Percentiles rank a stretch among this genome's conserved stretches.
Evolutionary conservation across 345 rosid genomes (phyloP).

Genomic region (Corchorus olitorius): DNA sequence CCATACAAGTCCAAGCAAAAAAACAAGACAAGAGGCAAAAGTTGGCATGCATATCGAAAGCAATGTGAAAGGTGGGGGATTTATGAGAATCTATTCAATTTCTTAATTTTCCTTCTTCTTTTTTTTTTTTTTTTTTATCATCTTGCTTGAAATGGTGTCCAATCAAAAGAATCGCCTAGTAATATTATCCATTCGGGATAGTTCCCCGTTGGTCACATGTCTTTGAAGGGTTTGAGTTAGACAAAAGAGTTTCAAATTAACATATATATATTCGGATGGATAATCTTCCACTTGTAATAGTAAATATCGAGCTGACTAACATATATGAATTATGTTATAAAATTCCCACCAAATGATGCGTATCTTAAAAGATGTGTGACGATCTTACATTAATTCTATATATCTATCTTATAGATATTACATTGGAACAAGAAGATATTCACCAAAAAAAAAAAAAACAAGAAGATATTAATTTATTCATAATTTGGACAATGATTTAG

Average conservation of each 20-base stretch:
- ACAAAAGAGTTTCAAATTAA: neutral
- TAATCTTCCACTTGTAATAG: neutral
- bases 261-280: neutral
- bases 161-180: neutral
- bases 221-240: neutral
- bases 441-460: too few species aligned
- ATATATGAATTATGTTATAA: neutral
- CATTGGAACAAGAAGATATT: too few species aligned
- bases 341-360: neutral
- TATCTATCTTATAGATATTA: too few species aligned
- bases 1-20: neutral
- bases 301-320: neutral
- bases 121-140: too few species aligned
- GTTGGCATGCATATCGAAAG: neutral
- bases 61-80: neutral
- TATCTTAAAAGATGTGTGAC: neutral
- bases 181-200: constrained; percentile 3
- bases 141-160: neutral
- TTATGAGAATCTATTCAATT: neutral
- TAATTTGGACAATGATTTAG: too few species aligned
- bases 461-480: too few species aligned
- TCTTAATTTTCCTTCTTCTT: neutral
- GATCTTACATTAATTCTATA: neutral
- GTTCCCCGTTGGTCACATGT: neutral
- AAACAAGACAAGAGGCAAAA: neutral